Evolutionary conservation across 1,284 basidiomycete genomes (phyloP), one percentile per base, ranked within the genome.

Genomic region (Puccinia sorghi): DNA sequence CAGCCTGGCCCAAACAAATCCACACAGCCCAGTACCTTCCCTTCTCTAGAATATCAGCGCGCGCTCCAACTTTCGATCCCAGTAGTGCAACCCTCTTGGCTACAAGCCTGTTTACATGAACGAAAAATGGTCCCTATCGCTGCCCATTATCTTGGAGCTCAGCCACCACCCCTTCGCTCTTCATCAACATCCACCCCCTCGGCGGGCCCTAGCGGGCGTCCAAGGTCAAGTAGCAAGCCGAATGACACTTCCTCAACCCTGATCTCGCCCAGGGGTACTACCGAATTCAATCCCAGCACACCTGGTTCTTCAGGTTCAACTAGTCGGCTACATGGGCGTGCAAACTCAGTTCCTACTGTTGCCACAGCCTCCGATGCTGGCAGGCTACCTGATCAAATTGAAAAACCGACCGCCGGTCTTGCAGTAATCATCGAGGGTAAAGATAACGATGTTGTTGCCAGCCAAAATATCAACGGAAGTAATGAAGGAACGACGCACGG

Each of bases 41-140:
- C 92, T 0, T 91, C 91, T 0, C 90, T 92, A 4, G 93, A 93
- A 82, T 97, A 97, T 84, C 93, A 95, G 84, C 89, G 93, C 50
- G 94, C 94, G 0, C 85, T 94, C 72, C 92, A 94, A 84, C 87
- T 93, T 70, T 94, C 92, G 80, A 92, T 96, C 80, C 93, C 94
- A 0, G 89, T 96, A 46, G 92, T 95, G 0, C 91, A 93, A 82
- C 93, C 93, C 0, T 90, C 91, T 56, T 96, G 94, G 93, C 88
- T 95, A 81, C 84, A 94, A 32, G 93, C 93, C 0, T 95, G 94
- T 83, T 89, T 92, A 71, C 84, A 88, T 0, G 91, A 93, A 83
- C 78, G 80, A 13, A 82, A 82, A 59, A 82, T 84, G 81, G 83
- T 84, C 4, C 83, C 83, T 9, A 84, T 84, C 75, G 79, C 82